Conservation (phyloP, 345 rosid genomes). For the Lumnitzera littorea region DNA sequence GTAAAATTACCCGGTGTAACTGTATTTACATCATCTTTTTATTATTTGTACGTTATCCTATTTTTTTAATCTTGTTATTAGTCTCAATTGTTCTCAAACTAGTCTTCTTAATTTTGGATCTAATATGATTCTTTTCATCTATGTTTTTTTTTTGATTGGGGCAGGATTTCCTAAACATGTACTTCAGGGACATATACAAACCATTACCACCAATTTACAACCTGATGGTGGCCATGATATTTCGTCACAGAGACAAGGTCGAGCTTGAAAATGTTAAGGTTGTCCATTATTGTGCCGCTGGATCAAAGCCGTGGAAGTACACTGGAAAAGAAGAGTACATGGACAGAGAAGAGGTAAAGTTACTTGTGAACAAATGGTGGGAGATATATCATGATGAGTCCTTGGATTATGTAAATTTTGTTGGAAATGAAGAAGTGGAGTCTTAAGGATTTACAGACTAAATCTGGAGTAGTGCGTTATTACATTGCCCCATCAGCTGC, state of each 20-base stretch:
- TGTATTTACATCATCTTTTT: too few species aligned
- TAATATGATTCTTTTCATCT: too few species aligned
- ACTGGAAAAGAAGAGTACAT: slow-evolving; percentile 39
- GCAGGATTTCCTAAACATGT: slow-evolving; percentile 47
- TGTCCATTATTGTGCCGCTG: slow-evolving; percentile 38
- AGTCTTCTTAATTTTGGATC: too few species aligned
- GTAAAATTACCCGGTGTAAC: too few species aligned
- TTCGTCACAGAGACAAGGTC: slow-evolving; percentile 40
- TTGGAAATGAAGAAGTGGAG: background rate
- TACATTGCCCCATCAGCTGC: too few species aligned
- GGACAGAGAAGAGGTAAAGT: slow-evolving; percentile 36
- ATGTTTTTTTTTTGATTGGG: slow-evolving; percentile 5
- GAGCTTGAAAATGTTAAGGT: slow-evolving; percentile 28
- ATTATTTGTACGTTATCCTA: too few species aligned
- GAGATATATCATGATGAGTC: slow-evolving; percentile 35
- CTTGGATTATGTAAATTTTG: slow-evolving; percentile 21
- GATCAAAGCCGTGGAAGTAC: slow-evolving; percentile 49
- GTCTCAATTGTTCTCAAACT: too few species aligned
- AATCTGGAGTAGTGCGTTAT: too few species aligned
- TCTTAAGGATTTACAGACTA: too few species aligned
- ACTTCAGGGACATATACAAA: slow-evolving; percentile 31
- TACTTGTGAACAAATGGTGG: slow-evolving; percentile 35
- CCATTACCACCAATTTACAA: slow-evolving; percentile 30
- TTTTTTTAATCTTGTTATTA: too few species aligned
- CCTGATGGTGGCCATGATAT: slow-evolving; percentile 39